Evolutionary conservation across 768 basidiomycete genomes (phyloP), one percentile per base, ranked within the genome.

Genomic region (Calvatia gigantea): DNA sequence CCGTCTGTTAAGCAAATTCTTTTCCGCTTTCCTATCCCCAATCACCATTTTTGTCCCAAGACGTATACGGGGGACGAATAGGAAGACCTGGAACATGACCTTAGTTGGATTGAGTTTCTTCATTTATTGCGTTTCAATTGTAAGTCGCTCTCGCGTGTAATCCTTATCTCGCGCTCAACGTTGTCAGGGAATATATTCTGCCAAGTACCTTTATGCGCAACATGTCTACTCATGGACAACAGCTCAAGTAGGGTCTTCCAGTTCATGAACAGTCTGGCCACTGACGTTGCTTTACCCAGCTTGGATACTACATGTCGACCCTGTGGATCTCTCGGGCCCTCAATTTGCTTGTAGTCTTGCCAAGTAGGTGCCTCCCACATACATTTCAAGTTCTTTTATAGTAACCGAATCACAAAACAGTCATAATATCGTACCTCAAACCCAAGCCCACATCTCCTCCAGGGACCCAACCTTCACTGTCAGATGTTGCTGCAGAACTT

Each of bases 201-300:
- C 86, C 56, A 92, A 91, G 67, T 91, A 90, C 60, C 70, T 91
- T 32, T 93, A 91, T 58, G 89, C 86, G 0, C 82, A 83, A 60
- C 86, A 90, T 63, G 72, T 85, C 8, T 91, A 86, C 62, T 66
- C 72, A 9, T 91, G 89, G 89, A 77, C 75, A 12, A 77, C 87
- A 9, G 80, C 80, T 33, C 74, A 84, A 74, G 80, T 67, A 59
- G 37, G 56, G n/a, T n/a, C 31, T 33, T 17, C 52, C 27, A 2
- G 21, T 9, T 37, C 17, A 27, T 8, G 6, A 15, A 39, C 31
- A 27, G 25, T 37, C 17, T 44, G 4, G 31, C 19, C 65, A 14
- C 60, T 61, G 38, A 31, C 41, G 6, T n/a, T 45, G 2, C 17
- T 4, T 2, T 21, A 28, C 6, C 33, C 59, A 87, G 79, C 64